Evolutionary conservation across 1,284 basidiomycete genomes (phyloP).

Genomic region (Naganishia sp.): DNA sequence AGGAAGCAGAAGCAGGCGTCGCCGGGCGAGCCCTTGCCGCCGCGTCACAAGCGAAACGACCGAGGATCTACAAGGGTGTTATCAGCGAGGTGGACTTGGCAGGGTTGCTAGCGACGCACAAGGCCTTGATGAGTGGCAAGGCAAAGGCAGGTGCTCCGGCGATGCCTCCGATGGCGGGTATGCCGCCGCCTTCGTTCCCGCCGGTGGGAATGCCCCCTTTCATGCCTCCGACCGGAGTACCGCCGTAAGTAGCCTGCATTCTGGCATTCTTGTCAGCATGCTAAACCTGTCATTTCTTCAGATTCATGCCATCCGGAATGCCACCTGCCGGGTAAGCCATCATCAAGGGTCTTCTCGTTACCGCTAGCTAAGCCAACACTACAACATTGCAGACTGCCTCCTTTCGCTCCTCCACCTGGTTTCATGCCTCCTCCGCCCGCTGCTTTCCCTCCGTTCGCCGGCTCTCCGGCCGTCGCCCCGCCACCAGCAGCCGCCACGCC

Average conservation of each 20-base stretch:
- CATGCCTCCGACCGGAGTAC: constrained; percentile 35
- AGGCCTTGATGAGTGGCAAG: constrained; percentile 79
- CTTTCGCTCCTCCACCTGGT: constrained; percentile 39
- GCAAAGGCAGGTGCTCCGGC: constrained; percentile 54
- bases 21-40: constrained; percentile 70
- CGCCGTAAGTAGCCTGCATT: constrained; percentile 2
- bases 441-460: constrained; percentile 34
- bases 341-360: not conserved
- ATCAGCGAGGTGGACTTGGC: constrained; percentile 80
- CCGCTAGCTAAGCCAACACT: constrained; percentile 27
- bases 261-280: no score
- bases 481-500: constrained; percentile 38
- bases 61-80: constrained; percentile 77
- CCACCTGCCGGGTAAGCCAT: constrained; percentile 9
- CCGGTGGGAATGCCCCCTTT: constrained; percentile 42
- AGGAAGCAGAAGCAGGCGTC: constrained; percentile 86
- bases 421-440: constrained; percentile 39
- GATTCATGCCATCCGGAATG: constrained; percentile 23
- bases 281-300: not conserved
- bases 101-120: constrained; percentile 84
- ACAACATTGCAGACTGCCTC: constrained; percentile 36
- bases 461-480: constrained; percentile 36
- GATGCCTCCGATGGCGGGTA: constrained; percentile 45
- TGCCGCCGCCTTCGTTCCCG: constrained; percentile 51
- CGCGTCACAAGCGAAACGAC: constrained; percentile 61